Conservation (phyloP, 1,284 basidiomycete genomes). For the Hortiboletus rubellus region DNA sequence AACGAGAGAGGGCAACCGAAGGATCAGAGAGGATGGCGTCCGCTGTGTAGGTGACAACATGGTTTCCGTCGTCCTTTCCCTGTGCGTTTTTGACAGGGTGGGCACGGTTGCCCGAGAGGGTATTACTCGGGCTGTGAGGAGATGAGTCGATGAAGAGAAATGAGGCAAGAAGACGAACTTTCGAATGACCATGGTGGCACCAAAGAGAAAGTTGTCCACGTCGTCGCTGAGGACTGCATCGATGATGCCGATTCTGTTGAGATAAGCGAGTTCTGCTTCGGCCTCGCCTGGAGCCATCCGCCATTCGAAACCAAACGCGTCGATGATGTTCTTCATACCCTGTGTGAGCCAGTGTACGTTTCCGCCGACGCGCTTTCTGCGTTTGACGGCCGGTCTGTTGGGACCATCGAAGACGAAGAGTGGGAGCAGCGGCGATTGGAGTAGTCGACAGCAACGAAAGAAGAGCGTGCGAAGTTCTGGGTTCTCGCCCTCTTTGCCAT, state of each 20-base stretch:
- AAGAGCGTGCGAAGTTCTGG: conserved; percentile 75
- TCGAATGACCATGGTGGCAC: conserved; percentile 78
- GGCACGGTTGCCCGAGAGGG: conserved; percentile 65
- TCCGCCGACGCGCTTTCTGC: conserved; percentile 69
- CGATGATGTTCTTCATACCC: conserved; percentile 79
- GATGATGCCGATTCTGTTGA: conserved; percentile 79
- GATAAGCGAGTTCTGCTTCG: conserved; percentile 91
- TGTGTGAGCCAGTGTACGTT: conserved; percentile 62
- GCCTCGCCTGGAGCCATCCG: conserved; percentile 91
- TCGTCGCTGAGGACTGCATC: conserved; percentile 94
- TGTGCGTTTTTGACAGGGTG: conserved; percentile 61
- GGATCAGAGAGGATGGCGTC: conserved; percentile 52
- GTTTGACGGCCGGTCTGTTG: conserved; percentile 78
- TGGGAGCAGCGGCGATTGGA: conserved; percentile 78
- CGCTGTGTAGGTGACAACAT: conserved; percentile 65
- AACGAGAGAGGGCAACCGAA: conserved; percentile 62
- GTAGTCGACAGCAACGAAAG: conserved; percentile 73
- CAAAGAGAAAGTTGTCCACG: conserved; percentile 91
- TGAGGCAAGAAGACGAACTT: conserved; percentile 47
- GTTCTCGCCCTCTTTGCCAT: conserved; percentile 76
- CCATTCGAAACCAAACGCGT: conserved; percentile 89
- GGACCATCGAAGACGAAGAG: conserved; percentile 96
- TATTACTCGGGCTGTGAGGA: conserved; percentile 63
- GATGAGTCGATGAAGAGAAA: conserved; percentile 7
- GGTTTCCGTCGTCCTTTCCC: conserved; percentile 73